Base-by-base conservation (phyloP, 2,329 filamentous ascomycete genomes). In the Ophiocordyceps unilateralis region DNA sequence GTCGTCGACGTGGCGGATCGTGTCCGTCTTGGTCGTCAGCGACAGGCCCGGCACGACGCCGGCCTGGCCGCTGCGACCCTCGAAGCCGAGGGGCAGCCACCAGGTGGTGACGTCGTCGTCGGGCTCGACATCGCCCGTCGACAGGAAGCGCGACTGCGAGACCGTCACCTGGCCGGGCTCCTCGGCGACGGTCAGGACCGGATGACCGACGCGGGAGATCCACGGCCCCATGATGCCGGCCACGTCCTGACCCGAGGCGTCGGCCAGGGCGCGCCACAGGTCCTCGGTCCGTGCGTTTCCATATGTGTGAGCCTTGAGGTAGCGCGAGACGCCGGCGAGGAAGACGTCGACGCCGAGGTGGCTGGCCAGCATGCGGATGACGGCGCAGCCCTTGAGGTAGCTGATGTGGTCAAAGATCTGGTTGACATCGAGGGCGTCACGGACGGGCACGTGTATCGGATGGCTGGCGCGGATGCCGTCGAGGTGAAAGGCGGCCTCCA, bases 331-430 rank as follows among this genome's bases (percentile, higher is more conserved):
- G 52, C 91, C 91, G 56, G 83, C 80, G 42, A 98, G 69, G 70
- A 98, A 98, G 1, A 76, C 83, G 54, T 94, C 78, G 42, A 83
- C 79, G 14, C 87, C 87, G 17, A 98, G 76, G 60, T 96, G 84
- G 53, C 82, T 81, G 52, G 86, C 89, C 53, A 98, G 66, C 91
- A 98, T 98, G 56, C 91, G 83, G 56, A 98, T 91, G 46, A 91
- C 84, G 2, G 89, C 94, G 65, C 86, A 93, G 30, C 91, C 91
- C 67, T 98, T 96, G 48, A 93, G 71, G 58, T 96, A 98, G 63
- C 84, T 93, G 63, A 98, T 96, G 58, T 81, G 76, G 59, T 98
- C 91, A 56, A 98, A 98, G 50, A 96, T 93, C 61, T 98, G 91
- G 61, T 96, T 93, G 50, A 96, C 86, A 53, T 96, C 91, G 11